Evolutionary conservation across 345 rosid species (phyloP), one percentile per base, ranked within the genome.

Genomic region (Mallotus nudiflorus): DNA sequence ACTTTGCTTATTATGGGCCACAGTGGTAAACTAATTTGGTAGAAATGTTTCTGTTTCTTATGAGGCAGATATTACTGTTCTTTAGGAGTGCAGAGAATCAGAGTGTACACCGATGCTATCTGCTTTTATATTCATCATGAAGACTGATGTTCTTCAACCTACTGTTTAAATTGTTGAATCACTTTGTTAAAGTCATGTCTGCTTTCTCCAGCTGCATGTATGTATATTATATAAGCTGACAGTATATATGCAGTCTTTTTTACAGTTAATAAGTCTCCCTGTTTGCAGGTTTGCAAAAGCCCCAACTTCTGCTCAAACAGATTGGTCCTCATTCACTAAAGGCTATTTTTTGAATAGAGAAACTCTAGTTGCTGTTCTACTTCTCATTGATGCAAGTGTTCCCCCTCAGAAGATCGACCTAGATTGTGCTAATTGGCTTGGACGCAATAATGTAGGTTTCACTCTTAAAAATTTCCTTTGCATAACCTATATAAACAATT

Each of bases 401-500:
- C 97, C 97, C 18, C 97, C 92, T 74, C 96, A 91, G 73, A 92
- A 83, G 84, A 91, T 88, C 19, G 99, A 92, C 78, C 85, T 94
- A 20, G 99, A 94, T 77, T 94, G 95, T 65, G 97, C 93, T 12
- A 89, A 86, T 82, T 94, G 99, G 99, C 97, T 94, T 64, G 93
- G 93, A 49, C 96, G 92, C 77, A 90, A 89, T 82, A 80, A 90
- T 56, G 98, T 90, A 77, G 9, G 83, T 40, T 72, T 31, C 73
- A n/a, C 40, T 53, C 40, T 27, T 33, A 42, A 55, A 27, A 42
- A 28, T 44, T 53, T n/a, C 24, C 19, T 10, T 27, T 12, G 3
- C 3, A 18, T 61, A 27, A 20, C 28, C 20, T 27, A 24, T 24
- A n/a, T 71, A 40, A 46, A 19, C 65, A 42, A n/a, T 37, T 55